Percentiles rank a stretch among this genome's conserved stretches.
These are phyloP conservation scores for Metarhizium album DNA, from an alignment of 2,329 filamentous ascomycete species.

Conservation along the genomic window DNA sequence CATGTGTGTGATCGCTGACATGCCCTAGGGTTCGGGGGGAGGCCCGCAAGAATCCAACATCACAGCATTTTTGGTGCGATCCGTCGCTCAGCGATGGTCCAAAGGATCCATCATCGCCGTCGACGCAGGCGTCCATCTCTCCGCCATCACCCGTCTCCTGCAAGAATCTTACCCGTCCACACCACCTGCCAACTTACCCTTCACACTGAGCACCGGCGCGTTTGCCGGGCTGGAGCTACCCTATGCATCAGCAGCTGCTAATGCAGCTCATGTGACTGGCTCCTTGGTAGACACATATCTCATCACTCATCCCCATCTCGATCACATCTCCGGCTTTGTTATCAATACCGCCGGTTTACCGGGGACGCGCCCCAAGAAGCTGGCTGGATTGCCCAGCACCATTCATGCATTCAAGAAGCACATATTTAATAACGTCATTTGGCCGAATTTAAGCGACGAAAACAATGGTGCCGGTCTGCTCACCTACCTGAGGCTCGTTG, in stretches of 20 bases:
- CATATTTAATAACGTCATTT: slow-evolving; percentile 96
- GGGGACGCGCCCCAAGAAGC: slow-evolving; percentile 68
- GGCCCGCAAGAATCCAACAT: slow-evolving; percentile 85
- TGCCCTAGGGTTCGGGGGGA: slow-evolving; percentile 67
- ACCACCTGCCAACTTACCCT: slow-evolving; percentile 24
- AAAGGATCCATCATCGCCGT: slow-evolving; percentile 81
- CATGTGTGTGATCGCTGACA: neutral
- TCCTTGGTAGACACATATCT: slow-evolving; percentile 78
- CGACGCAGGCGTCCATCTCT: slow-evolving; percentile 83
- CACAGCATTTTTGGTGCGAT: slow-evolving; percentile 81
- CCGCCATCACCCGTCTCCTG: slow-evolving; percentile 72
- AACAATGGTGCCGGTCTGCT: slow-evolving; percentile 88
- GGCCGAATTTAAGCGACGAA: slow-evolving; percentile 95
- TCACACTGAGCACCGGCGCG: slow-evolving; percentile 55
- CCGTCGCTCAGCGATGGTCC: slow-evolving; percentile 66
- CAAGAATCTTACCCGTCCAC: slow-evolving; percentile 38
- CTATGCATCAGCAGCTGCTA: slow-evolving; percentile 55
- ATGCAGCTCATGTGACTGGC: slow-evolving; percentile 70
- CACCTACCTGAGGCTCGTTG: slow-evolving; percentile 78
- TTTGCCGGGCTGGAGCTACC: slow-evolving; percentile 72
- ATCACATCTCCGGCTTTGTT: slow-evolving; percentile 84
- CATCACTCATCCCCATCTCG: slow-evolving; percentile 94
- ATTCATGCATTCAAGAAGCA: slow-evolving; percentile 86
- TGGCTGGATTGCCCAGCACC: slow-evolving; percentile 80
- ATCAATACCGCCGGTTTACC: slow-evolving; percentile 86